These are phyloP conservation scores for Pyrenula aspistea DNA, from an alignment of 495 filamentous ascomycete genomes.

Conservation along the genomic window DNA sequence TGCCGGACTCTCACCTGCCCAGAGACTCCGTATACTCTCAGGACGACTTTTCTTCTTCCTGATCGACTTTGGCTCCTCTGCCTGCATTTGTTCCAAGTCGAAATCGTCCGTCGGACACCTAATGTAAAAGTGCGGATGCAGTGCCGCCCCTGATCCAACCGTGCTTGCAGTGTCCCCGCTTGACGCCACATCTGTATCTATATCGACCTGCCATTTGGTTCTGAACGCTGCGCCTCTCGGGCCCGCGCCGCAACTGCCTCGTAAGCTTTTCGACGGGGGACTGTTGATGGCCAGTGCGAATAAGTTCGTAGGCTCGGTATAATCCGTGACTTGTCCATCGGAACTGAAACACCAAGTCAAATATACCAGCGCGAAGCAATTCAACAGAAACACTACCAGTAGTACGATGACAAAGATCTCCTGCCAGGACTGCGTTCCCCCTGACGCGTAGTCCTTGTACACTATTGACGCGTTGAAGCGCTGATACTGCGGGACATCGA, in stretches of 20 bases:
- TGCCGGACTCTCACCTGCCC: background rate
- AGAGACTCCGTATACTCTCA: background rate
- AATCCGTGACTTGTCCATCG: constrained; percentile 53
- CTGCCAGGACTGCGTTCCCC: constrained; percentile 44
- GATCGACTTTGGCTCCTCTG: background rate
- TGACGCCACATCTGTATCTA: constrained; percentile 21
- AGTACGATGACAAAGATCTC: constrained; percentile 52
- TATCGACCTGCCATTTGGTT: constrained; percentile 46
- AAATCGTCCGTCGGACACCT: background rate
- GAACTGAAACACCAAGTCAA: constrained; percentile 30
- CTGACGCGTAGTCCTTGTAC: constrained; percentile 50
- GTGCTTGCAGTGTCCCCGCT: background rate
- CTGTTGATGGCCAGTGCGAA: constrained; percentile 60
- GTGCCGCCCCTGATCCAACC: background rate
- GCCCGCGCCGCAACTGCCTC: constrained; percentile 54
- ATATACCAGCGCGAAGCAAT: constrained; percentile 47
- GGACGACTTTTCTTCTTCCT: too few species aligned
- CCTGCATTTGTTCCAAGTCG: background rate
- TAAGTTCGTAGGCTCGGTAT: constrained; percentile 61
- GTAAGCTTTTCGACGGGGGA: constrained; percentile 39
- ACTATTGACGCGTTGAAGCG: constrained; percentile 44
- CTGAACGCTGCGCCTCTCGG: constrained; percentile 38
- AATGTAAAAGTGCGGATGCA: background rate
- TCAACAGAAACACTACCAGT: constrained; percentile 46
- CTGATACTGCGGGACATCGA: constrained; percentile 28